Evolutionary conservation across 2,329 filamentous ascomycete genomes (phyloP).

Genomic region (Trichoderma cornu-damae): DNA sequence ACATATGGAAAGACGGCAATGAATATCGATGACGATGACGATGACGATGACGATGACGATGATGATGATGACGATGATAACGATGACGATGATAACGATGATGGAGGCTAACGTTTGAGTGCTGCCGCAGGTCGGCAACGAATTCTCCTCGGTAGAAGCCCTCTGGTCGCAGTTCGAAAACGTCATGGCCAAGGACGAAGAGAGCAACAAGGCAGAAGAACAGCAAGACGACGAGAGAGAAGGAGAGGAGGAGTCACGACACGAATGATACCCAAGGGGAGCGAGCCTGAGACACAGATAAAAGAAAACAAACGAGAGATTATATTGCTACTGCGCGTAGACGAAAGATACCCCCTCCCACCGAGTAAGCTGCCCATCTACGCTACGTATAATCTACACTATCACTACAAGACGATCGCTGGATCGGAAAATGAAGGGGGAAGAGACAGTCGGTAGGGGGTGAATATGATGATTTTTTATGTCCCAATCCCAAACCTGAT

Average conservation of each 20-base stretch:
- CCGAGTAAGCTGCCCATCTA: not conserved
- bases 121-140: constrained; percentile 69
- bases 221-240: constrained; percentile 25
- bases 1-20: no score
- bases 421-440: not conserved
- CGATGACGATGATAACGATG: not conserved
- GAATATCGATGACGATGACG: no score
- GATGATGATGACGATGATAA: no score
- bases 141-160: constrained; percentile 94
- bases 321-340: not conserved
- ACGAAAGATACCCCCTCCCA: not conserved
- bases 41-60: no score
- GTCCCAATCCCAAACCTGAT: constrained; percentile 19
- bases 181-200: constrained; percentile 74
- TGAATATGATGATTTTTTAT: constrained; percentile 25
- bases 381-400: constrained; percentile 16
- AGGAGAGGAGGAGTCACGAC: constrained; percentile 14
- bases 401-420: constrained; percentile 14
- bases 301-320: not conserved
- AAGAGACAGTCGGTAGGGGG: constrained; percentile 11
- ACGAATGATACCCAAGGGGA: constrained; percentile 3
- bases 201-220: constrained; percentile 28
- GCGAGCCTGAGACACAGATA: not conserved
- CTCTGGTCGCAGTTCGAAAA: constrained; percentile 97
- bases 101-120: not conserved